A percentile compares a stretch with the other conserved stretches of the same genome.
Conservation (phyloP, 2,329 filamentous ascomycete genomes). For the Periconia macrospinosa region DNA sequence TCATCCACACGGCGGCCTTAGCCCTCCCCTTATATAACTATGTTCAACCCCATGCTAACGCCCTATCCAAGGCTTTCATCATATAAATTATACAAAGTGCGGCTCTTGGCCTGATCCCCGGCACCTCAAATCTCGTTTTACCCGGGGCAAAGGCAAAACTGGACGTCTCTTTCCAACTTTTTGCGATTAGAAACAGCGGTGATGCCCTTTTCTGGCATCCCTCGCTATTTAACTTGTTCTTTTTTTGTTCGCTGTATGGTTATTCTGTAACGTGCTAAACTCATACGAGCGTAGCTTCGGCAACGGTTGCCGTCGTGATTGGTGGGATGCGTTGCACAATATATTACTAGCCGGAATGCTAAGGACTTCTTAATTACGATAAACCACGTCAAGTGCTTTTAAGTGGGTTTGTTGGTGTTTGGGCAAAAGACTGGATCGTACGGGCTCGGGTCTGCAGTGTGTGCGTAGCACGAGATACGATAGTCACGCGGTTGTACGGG, state of each 20-base stretch:
- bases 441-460: too few relatives aligned
- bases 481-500: neutral
- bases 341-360: neutral
- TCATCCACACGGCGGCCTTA: neutral
- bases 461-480: neutral
- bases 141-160: neutral
- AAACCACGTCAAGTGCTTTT: neutral
- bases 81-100: neutral
- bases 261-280: neutral
- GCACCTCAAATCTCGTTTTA: neutral
- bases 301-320: neutral
- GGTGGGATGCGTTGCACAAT: neutral
- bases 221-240: neutral
- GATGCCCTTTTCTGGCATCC: neutral
- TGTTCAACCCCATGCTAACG: neutral
- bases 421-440: too few relatives aligned
- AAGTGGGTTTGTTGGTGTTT: neutral
- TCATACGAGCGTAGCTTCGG: neutral
- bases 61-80: neutral
- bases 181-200: neutral
- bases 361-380: neutral
- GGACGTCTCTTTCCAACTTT: neutral
- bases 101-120: neutral
- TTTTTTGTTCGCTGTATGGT: neutral
- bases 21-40: neutral